These are phyloP conservation scores for Hypholoma fasciculare DNA, from an alignment of 768 basidiomycete species.

Conservation along the genomic window DNA sequence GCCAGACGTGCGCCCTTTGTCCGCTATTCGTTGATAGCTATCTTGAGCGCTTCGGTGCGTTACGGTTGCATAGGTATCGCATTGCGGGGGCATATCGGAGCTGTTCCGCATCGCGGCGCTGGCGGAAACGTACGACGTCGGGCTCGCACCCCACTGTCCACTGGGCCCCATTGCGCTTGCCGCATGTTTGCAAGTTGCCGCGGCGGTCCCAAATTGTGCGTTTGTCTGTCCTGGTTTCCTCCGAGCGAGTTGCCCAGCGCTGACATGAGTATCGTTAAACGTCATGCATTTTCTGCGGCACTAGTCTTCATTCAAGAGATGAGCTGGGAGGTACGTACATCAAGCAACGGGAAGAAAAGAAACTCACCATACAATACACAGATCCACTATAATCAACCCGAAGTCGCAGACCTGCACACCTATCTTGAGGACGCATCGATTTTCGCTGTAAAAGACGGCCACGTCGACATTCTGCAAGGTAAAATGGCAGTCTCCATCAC, in stretches of 20 bases:
- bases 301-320: slow-evolving; percentile 65
- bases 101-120: slow-evolving; percentile 56
- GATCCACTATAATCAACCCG: slow-evolving; percentile 63
- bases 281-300: slow-evolving; percentile 1
- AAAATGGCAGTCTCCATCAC: background rate
- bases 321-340: slow-evolving; percentile 50
- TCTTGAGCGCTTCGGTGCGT: too few relatives aligned
- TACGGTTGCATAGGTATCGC: slow-evolving; percentile 40
- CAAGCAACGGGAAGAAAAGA: background rate
- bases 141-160: slow-evolving; percentile 72
- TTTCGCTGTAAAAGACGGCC: slow-evolving; percentile 53
- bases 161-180: slow-evolving; percentile 72
- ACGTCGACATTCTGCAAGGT: slow-evolving; percentile 42
- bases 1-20: slow-evolving; percentile 48
- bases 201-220: slow-evolving; percentile 60
- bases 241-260: background rate
- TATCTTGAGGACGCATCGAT: slow-evolving; percentile 54
- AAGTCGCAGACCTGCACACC: slow-evolving; percentile 56
- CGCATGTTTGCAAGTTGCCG: slow-evolving; percentile 65
- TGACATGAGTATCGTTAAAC: too few relatives aligned
- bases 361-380: slow-evolving; percentile 17
- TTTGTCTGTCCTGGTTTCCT: background rate
- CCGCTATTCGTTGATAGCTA: background rate
- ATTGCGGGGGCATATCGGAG: slow-evolving; percentile 63
- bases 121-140: slow-evolving; percentile 71